A percentile compares a stretch with the other conserved stretches of the same genome.
phyloP scores from a whole-genome alignment of 176 grass and related monocot genomes.

The Aechmea fasciata region DNA sequence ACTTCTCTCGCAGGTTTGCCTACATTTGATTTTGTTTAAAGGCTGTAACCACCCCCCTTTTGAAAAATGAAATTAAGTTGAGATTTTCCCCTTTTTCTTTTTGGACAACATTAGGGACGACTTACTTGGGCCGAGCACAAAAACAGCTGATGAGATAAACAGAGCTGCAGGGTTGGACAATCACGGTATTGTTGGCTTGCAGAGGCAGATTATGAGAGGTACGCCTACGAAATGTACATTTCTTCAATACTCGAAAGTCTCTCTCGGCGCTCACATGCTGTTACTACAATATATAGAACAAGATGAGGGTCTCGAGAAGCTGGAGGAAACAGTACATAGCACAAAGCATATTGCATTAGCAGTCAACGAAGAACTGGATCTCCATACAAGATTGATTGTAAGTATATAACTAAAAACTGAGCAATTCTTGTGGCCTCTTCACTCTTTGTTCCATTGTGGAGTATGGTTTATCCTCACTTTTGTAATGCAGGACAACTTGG shows the following conservation, averaged over 20 bases:
- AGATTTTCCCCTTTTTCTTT: background rate
- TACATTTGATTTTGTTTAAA: background rate
- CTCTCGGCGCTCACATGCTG: background rate
- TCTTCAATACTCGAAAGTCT: background rate
- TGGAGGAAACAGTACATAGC: constrained; percentile 44
- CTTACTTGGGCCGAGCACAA: constrained; percentile 31
- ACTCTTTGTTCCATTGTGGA: background rate
- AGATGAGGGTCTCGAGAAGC: constrained; percentile 42
- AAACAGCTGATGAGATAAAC: constrained; percentile 33
- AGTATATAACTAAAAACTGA: background rate
- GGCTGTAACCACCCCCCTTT: background rate
- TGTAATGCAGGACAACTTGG: constrained; percentile 48
- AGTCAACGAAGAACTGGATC: constrained; percentile 65
- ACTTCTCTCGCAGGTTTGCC: constrained; percentile 38
- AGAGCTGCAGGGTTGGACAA: constrained; percentile 41
- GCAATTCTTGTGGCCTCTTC: background rate
- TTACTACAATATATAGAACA: constrained; percentile 39
- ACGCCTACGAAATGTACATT: background rate
- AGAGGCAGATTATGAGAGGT: constrained; percentile 67
- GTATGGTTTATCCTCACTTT: constrained; percentile 2
- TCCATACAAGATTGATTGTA: constrained; percentile 74
- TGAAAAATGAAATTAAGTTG: background rate
- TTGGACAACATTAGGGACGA: constrained; percentile 26
- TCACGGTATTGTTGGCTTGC: constrained; percentile 40
- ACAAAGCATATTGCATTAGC: constrained; percentile 70